Evolutionary conservation across 805 yeast species (phyloP).

Genomic region (Yarrowia bubula): DNA sequence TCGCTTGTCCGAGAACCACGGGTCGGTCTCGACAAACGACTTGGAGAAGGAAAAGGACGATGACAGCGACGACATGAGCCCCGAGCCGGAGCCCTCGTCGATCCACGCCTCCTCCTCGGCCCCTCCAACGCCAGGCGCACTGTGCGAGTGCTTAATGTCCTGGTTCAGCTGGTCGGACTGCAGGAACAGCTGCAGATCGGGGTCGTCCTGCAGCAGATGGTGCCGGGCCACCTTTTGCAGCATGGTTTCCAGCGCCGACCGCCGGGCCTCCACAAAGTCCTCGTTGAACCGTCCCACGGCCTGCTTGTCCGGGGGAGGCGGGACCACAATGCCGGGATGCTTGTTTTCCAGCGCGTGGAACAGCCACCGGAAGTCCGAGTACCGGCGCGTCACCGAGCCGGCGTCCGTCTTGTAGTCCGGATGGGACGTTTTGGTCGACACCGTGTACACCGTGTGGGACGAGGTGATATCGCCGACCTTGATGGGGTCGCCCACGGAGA

Average conservation of each 20-base stretch:
- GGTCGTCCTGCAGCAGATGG: conserved; percentile 60
- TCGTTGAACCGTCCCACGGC: conserved; percentile 88
- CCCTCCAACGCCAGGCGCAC: conserved; percentile 38
- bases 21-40: conserved; percentile 67
- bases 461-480: conserved; percentile 88
- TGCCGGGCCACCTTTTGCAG: conserved; percentile 63
- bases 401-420: conserved; percentile 32
- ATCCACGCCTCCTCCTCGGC: conserved; percentile 23
- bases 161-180: conserved; percentile 66
- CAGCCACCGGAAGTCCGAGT: conserved; percentile 91
- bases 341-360: conserved; percentile 81
- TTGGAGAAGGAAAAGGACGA: conserved; percentile 66
- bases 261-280: conserved; percentile 81
- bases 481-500: conserved; percentile 83
- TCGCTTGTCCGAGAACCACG: conserved; percentile 68
- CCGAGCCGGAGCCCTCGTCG: conserved; percentile 38
- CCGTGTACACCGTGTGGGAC: conserved; percentile 84
- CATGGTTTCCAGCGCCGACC: conserved; percentile 85
- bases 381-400: conserved; percentile 69
- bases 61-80: conserved; percentile 67
- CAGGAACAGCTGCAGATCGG: conserved; percentile 74
- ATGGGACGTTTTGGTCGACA: conserved; percentile 58
- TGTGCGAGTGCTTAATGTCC: conserved; percentile 56
- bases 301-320: conserved; percentile 96
- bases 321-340: conserved; percentile 87